Conservation (phyloP, 768 basidiomycete species). For the Epithele typhae region DNA sequence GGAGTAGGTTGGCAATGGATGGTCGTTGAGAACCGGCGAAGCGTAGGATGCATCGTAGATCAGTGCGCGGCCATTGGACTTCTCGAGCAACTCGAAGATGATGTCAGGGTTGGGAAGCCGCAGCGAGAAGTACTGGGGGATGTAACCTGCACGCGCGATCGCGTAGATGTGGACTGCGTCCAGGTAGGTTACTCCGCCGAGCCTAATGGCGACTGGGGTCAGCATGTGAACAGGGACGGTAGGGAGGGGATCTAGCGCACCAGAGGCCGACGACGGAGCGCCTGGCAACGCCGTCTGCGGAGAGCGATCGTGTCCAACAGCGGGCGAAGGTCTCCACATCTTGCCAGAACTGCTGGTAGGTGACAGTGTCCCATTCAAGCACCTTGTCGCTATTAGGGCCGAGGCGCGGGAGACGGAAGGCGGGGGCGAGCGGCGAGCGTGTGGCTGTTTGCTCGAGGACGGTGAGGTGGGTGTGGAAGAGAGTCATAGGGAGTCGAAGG, state of each 20-base stretch:
- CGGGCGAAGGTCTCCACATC: conserved; percentile 65
- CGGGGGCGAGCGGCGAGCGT: conserved; percentile 43
- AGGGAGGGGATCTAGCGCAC: conserved; percentile 33
- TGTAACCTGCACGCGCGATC: conserved; percentile 69
- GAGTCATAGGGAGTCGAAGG: conserved; percentile 15
- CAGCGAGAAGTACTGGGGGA: conserved; percentile 75
- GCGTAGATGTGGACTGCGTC: conserved; percentile 75
- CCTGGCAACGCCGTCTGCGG: conserved; percentile 39
- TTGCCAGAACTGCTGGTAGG: conserved; percentile 56
- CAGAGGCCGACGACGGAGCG: conserved; percentile 70
- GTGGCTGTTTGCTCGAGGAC: conserved; percentile 55
- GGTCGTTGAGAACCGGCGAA: conserved; percentile 33
- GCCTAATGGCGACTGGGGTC: conserved; percentile 39
- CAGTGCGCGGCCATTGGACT: conserved; percentile 57
- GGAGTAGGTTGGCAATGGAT: conserved; percentile 45
- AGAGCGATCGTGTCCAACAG: conserved; percentile 56
- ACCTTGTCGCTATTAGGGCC: conserved; percentile 40
- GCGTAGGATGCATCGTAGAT: conserved; percentile 44
- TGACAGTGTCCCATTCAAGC: conserved; percentile 54
- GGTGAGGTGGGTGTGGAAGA: conserved; percentile 46
- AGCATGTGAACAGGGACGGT: neutral
- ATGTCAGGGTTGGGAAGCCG: conserved; percentile 71
- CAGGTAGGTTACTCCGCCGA: conserved; percentile 65
- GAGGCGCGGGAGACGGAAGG: conserved; percentile 56
- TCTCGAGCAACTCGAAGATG: conserved; percentile 64